These are phyloP conservation scores for Lactarius tabidus DNA, from an alignment of 768 basidiomycete genomes.

Conservation along the genomic window DNA sequence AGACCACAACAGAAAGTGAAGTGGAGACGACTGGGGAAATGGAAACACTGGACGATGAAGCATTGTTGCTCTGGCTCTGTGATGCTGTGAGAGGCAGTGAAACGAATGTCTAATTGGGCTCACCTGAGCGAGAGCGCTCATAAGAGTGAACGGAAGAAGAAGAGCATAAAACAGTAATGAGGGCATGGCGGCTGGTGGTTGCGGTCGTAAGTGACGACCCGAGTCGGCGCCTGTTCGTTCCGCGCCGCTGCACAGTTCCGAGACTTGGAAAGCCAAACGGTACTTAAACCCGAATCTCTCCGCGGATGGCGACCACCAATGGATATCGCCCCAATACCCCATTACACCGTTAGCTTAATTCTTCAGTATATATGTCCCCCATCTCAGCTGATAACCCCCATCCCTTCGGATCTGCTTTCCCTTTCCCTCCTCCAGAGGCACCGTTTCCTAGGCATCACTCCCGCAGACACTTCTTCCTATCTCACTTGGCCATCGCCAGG, in stretches of 20 bases:
- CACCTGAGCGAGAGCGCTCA: conserved; percentile 35
- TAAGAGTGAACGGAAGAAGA: conserved; percentile 32
- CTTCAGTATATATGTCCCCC: conserved; percentile 57
- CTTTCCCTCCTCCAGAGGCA: conserved; percentile 58
- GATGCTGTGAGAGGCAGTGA: not conserved
- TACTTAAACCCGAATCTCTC: not conserved
- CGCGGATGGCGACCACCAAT: conserved; percentile 27
- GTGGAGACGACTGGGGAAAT: conserved; percentile 23
- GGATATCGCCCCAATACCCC: conserved; percentile 36
- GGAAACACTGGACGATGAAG: conserved; percentile 12
- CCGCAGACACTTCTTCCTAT: conserved; percentile 50
- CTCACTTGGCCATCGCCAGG: conserved; percentile 60
- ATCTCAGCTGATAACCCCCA: conserved; percentile 41
- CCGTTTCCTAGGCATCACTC: conserved; percentile 53
- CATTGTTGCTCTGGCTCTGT: conserved; percentile 13
- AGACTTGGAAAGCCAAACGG: not conserved
- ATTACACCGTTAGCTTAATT: conserved; percentile 42
- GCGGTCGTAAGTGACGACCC: not conserved
- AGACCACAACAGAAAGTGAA: conserved; percentile 34
- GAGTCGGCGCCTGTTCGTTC: not conserved
- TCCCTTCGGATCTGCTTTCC: conserved; percentile 63
- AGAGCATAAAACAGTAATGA: conserved; percentile 26
- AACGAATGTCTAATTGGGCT: not conserved
- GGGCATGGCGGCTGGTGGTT: conserved; percentile 3
- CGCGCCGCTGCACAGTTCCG: not conserved